Evolutionary conservation across 2,329 filamentous ascomycete species (phyloP), one percentile per base, ranked within the genome.

Genomic region (Orbilia javanica): DNA sequence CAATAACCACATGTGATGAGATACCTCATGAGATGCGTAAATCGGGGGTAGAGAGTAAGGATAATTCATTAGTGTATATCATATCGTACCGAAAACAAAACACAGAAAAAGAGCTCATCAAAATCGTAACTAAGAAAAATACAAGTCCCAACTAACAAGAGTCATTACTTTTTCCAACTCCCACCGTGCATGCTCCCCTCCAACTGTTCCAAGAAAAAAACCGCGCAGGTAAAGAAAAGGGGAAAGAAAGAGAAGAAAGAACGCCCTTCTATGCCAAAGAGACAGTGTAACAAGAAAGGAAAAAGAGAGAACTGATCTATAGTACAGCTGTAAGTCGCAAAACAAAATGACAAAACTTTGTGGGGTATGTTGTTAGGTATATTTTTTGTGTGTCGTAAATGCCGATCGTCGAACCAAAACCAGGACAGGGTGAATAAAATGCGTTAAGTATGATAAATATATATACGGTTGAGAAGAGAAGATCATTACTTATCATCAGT

Each of bases 291-390:
- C n/a, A n/a, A 25, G 20, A 36, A 65, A 39, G 4, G 3, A 42
- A 53, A 20, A 72, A 65, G 34, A 1, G 11, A 55, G 6, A 63
- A 39, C n/a, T 29, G 29, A 39, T 77, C 73, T 77, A 77, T 77
- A 36, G 39, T 77, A 77, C 73, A 77, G 39, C 11, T 3, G 34
- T 48, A 66, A 73, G 34, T 36, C 22, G 46, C 50, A 15, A 67
- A 60, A 48, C 64, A 65, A 63, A 65, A 67, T 22, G 52, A 29
- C 6, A 65, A 66, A 44, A 44, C 42, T 27, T 55, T 44, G 60
- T 50, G 25, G 71, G 72, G 65, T 76, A 76, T 76, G 46, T 76
- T 44, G 22, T 69, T 64, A 70, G 31, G 48, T 66, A 65, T 76
- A 70, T 62, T 39, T 36, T 22, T 2, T 44, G 4, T 29, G 8